Evolutionary conservation across 441 rosid species (phyloP).

Genomic region (Gossypium schwendimanii): DNA sequence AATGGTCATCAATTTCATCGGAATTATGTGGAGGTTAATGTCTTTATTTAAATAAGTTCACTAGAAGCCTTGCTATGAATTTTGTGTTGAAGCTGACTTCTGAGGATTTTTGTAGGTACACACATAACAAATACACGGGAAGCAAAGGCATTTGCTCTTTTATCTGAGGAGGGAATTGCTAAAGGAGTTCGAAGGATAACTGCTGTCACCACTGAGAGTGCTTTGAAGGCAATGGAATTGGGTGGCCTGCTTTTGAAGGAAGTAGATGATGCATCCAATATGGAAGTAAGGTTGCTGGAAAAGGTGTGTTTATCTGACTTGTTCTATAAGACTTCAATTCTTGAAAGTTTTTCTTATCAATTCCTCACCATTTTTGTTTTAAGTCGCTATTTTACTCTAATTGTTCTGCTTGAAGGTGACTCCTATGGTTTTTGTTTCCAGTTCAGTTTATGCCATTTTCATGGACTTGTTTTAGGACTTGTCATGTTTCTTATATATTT

Average conservation of each 20-base stretch:
- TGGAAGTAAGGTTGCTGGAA: constrained; percentile 66
- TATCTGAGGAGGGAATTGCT: constrained; percentile 94
- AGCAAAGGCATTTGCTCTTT: constrained; percentile 88
- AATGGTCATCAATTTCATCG: constrained; percentile 66
- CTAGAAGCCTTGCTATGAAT: constrained; percentile 9
- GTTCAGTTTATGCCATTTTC: background rate
- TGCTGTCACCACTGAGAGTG: constrained; percentile 79
- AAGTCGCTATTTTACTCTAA: background rate
- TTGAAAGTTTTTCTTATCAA: background rate
- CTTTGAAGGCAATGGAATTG: constrained; percentile 58
- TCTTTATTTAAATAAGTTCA: background rate
- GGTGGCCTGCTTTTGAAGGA: constrained; percentile 64
- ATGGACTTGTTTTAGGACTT: background rate
- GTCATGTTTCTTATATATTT: background rate
- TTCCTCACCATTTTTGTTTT: background rate
- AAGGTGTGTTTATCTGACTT: constrained; percentile 43
- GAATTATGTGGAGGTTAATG: constrained; percentile 90
- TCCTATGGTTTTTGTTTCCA: background rate
- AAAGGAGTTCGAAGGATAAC: constrained; percentile 85
- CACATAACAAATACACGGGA: constrained; percentile 85
- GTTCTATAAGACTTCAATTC: background rate
- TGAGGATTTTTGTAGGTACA: constrained; percentile 44
- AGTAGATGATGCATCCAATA: constrained; percentile 51
- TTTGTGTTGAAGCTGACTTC: constrained; percentile 17
- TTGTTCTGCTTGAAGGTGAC: background rate